Evolutionary conservation across 495 filamentous ascomycete species (phyloP), one percentile per base, ranked within the genome.

Genomic region (Penicillium coffeae): DNA sequence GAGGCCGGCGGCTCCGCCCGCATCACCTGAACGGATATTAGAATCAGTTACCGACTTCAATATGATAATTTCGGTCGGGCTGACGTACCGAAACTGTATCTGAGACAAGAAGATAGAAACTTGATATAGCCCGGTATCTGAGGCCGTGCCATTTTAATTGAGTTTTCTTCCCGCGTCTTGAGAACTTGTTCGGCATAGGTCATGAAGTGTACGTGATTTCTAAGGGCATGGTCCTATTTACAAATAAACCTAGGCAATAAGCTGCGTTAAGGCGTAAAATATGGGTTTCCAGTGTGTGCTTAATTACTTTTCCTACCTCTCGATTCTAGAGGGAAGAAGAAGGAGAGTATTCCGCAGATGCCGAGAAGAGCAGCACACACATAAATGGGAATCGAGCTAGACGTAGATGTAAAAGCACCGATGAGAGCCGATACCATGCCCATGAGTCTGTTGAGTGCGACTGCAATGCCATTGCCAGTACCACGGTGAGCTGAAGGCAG

Each of bases 401-500:
- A 64, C 42, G 60, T 73, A 47, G 46, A 54, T 0, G 70, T 63
- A 50, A 69, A 69, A 27, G 44, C 68, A 14, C 66, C 70, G 13
- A 73, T 56, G 3, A 73, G 32, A 0, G 69, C 68, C 15, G 66
- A 65, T 5, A 68, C 48, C 48, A 66, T 70, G 5, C 69, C 70
- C 32, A 63, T 64, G 18, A 73, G 37, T 3, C 70, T 58, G 46
- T 72, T 72, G 3, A 71, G 36, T 2, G 66, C 62, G 9, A 73
- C 67, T 8, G 62, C 66, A n/a, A 72, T 53, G 16, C 65, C 68
- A 50, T 72, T 68, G 12, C 71, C 69, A 6, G 69, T 73, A 9
- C 66, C 70, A 16, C 72, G 62, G 49, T 75, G 72, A 7, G 72
- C 70, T 34, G 52, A 56, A 3, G 72, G 72, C 13, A 73, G 41